phyloP scores from a whole-genome alignment of 1,139 yeast genomes.

The Saccharomyces hybrid region DNA sequence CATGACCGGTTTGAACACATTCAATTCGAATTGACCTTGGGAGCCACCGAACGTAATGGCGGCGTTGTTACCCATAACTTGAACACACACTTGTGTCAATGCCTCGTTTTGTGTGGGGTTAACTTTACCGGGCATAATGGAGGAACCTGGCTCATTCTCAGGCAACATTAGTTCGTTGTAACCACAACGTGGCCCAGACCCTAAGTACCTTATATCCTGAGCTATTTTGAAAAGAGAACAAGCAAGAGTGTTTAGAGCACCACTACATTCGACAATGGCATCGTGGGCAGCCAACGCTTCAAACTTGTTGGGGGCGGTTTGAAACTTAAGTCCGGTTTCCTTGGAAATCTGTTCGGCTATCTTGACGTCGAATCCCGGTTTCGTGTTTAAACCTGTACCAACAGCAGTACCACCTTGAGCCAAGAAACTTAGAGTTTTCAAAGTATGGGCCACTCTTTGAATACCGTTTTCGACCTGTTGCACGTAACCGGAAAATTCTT shows the following conservation, averaged over 20 bases:
- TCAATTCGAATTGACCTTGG: constrained; percentile 95
- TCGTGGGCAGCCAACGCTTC: constrained; percentile 99
- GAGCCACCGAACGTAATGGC: constrained; percentile 97
- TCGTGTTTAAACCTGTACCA: constrained; percentile 96
- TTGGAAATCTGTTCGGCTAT: constrained; percentile 52
- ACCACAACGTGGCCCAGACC: constrained; percentile 99
- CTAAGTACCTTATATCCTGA: constrained; percentile 93
- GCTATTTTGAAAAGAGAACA: constrained; percentile 91
- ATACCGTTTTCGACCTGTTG: constrained; percentile 90
- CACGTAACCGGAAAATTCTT: constrained; percentile 94
- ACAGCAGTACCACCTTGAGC: constrained; percentile 99
- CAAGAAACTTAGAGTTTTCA: constrained; percentile 68
- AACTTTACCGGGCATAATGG: constrained; percentile 99
- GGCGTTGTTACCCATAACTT: constrained; percentile 93
- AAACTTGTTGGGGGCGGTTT: constrained; percentile 96
- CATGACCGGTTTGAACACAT: constrained; percentile 96
- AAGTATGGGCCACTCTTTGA: constrained; percentile 66
- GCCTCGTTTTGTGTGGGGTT: constrained; percentile 99
- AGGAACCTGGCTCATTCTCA: constrained; percentile 98
- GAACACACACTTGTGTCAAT: constrained; percentile 94
- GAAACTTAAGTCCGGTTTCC: constrained; percentile 79
- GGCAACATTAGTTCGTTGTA: constrained; percentile 93
- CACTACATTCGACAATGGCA: constrained; percentile 94
- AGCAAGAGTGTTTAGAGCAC: constrained; percentile 93
- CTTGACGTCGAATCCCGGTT: constrained; percentile 73